These are phyloP conservation scores for Hypoxylon sp. DNA, from an alignment of 2,329 filamentous ascomycete genomes.

Conservation along the genomic window DNA sequence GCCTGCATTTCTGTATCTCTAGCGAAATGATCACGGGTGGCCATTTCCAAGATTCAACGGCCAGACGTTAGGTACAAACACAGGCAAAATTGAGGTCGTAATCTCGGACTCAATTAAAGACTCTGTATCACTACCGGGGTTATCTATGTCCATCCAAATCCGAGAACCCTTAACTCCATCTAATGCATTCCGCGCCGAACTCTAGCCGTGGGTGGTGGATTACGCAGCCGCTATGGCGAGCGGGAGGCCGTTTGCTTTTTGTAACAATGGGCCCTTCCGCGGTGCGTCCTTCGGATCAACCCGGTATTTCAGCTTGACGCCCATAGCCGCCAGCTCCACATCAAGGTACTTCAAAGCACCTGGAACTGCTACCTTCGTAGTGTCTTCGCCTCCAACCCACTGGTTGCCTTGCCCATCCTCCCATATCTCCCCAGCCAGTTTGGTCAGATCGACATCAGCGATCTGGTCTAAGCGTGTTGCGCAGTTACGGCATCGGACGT, in stretches of 20 bases:
- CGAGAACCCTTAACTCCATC: slow-evolving; percentile 33
- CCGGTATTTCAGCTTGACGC: slow-evolving; percentile 89
- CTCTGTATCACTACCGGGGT: slow-evolving; percentile 21
- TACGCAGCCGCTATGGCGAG: slow-evolving; percentile 46
- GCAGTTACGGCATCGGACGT: slow-evolving; percentile 84
- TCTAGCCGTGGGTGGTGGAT: slow-evolving; percentile 7
- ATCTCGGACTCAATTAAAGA: slow-evolving; percentile 19
- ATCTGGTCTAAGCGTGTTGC: slow-evolving; percentile 71
- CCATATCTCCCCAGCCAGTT: slow-evolving; percentile 82
- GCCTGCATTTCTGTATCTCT: slow-evolving; percentile 28
- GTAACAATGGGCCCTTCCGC: slow-evolving; percentile 63
- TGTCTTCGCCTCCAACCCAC: slow-evolving; percentile 90
- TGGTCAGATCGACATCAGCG: slow-evolving; percentile 66
- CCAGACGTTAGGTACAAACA: slow-evolving; percentile 16
- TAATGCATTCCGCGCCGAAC: slow-evolving; percentile 20
- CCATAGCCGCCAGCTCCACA: slow-evolving; percentile 96
- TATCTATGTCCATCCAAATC: slow-evolving; percentile 19
- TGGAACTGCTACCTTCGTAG: slow-evolving; percentile 90
- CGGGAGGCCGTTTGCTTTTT: slow-evolving; percentile 42
- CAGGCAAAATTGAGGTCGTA: slow-evolving; percentile 8
- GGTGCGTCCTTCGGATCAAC: slow-evolving; percentile 73
- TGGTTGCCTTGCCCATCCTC: slow-evolving; percentile 88
- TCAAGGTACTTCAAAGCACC: slow-evolving; percentile 94
- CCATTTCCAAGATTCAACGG: slow-evolving; percentile 2
- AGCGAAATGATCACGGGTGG: slow-evolving; percentile 10